A percentile compares a stretch with the other conserved stretches of the same genome.
Evolutionary conservation across 108 stramenopile genomes (phyloP).

Genomic region (Pseudonitzschia multistriata): DNA sequence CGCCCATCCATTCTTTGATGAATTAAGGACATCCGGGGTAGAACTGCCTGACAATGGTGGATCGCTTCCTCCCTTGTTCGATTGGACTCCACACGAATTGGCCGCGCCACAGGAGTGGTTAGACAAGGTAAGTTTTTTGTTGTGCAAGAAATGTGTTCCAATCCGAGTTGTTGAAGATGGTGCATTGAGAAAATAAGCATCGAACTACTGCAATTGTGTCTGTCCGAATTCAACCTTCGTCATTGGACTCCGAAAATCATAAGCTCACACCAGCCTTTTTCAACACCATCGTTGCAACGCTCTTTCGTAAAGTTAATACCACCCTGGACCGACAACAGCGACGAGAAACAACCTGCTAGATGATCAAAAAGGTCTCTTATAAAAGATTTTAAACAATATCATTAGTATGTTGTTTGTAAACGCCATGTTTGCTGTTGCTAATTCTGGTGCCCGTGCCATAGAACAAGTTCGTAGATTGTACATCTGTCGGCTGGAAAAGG

Average conservation of each 20-base stretch:
- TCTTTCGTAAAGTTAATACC: not conserved
- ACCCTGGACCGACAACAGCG: not conserved
- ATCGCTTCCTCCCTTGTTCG: constrained; percentile 82
- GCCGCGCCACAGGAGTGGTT: constrained; percentile 52
- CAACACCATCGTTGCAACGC: not conserved
- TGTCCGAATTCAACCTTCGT: not conserved
- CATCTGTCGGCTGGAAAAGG: too few relatives aligned
- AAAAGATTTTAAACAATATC: too few relatives aligned
- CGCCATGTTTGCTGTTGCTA: too few relatives aligned
- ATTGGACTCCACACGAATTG: constrained; percentile 87
- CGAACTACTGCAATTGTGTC: too few relatives aligned
- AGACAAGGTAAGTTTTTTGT: constrained; percentile 45
- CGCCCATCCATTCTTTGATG: constrained; percentile 94
- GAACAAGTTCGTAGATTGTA: too few relatives aligned
- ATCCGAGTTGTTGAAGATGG: not conserved
- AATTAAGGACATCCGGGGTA: constrained; percentile 76
- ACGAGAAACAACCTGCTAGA: not conserved
- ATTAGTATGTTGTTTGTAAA: too few relatives aligned
- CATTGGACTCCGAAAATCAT: too few relatives aligned
- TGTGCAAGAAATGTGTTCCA: not conserved
- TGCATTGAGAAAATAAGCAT: too few relatives aligned
- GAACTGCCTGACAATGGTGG: constrained; percentile 74
- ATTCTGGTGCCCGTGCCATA: too few relatives aligned
- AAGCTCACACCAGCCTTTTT: not conserved
- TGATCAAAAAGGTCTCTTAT: too few relatives aligned